These are phyloP conservation scores for Colletotrichum noveboracense DNA, from an alignment of 2,329 filamentous ascomycete species.

Conservation along the genomic window DNA sequence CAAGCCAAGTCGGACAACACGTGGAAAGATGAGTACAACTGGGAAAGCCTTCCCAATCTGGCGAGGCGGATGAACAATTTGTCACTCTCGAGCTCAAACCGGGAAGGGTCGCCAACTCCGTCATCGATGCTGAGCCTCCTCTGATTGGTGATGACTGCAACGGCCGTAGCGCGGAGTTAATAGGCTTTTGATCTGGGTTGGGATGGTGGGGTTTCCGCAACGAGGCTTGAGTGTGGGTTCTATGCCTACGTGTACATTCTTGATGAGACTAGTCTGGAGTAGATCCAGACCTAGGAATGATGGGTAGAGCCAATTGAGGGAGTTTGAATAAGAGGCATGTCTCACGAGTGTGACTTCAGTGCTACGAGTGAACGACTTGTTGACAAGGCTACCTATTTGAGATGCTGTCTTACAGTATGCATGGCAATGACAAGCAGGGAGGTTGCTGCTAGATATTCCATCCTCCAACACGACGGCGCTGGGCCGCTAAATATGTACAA, in stretches of 20 bases:
- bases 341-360: not conserved
- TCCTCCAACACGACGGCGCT: not conserved
- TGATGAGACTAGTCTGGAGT: not conserved
- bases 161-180: not conserved
- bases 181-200: not conserved
- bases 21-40: conserved; percentile 17
- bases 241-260: not conserved
- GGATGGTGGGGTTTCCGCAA: not conserved
- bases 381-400: not conserved
- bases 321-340: not conserved
- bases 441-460: not conserved
- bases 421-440: not conserved
- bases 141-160: not conserved
- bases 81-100: not conserved
- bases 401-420: not conserved
- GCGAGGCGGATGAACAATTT: conserved; percentile 1
- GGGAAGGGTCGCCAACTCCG: not conserved
- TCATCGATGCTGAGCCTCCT: not conserved
- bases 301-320: not conserved
- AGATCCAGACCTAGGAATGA: not conserved
- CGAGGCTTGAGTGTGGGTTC: not conserved
- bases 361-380: not conserved
- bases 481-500: not conserved
- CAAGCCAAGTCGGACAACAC: not conserved
- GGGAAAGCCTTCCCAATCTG: conserved; percentile 4